A percentile compares a stretch with the other conserved stretches of the same genome.
Evolutionary conservation across 2,329 filamentous ascomycete species (phyloP).

Genomic region (Talaromyces sp.): DNA sequence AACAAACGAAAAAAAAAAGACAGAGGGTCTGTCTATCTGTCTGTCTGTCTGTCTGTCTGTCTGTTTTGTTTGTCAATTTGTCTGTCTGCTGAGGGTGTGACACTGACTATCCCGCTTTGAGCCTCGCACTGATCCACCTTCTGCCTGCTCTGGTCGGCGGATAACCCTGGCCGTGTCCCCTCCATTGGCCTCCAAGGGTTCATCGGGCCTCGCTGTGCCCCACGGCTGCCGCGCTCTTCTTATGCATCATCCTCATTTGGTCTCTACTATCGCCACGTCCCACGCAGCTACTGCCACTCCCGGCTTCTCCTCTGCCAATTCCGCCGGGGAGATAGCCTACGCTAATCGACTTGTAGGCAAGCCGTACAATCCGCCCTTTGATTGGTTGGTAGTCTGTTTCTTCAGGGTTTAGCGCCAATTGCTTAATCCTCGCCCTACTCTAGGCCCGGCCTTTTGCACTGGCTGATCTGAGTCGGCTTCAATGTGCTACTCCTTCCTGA

Average conservation of each 20-base stretch:
- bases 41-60: too few relatives aligned
- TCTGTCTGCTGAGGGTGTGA: neutral
- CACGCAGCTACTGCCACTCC: neutral
- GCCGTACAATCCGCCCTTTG: neutral
- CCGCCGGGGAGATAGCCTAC: neutral
- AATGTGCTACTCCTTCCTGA: neutral
- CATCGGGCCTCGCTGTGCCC: neutral
- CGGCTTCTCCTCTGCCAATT: neutral
- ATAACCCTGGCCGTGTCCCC: neutral
- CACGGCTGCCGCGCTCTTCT: neutral
- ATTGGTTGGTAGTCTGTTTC: neutral
- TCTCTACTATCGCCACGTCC: neutral
- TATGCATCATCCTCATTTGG: neutral
- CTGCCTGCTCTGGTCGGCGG: neutral
- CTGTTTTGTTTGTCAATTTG: too few relatives aligned
- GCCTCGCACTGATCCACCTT: neutral
- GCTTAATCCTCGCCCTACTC: conserved; percentile 1
- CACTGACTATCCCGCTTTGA: neutral
- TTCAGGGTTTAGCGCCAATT: conserved; percentile 7
- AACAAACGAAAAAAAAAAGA: too few relatives aligned
- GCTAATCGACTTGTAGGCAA: neutral
- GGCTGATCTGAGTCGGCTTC: neutral
- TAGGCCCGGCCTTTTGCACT: neutral
- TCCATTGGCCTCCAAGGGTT: neutral
- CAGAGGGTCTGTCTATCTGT: too few relatives aligned